Evolutionary conservation across 2,329 filamentous ascomycete species (phyloP).

Genomic region (Clarireedia monteithiana): DNA sequence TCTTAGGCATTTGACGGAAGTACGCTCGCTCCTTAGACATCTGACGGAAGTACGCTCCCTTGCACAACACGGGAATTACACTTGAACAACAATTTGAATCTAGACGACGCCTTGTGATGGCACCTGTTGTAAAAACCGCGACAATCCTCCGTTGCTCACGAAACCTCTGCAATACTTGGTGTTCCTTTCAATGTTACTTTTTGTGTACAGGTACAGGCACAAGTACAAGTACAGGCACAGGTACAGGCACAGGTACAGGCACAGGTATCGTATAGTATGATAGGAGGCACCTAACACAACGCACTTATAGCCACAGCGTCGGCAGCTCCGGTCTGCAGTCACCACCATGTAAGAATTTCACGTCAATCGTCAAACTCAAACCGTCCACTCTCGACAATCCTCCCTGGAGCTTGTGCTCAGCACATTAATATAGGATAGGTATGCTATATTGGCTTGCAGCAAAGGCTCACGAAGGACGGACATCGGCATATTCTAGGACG

Average conservation of each 20-base stretch:
- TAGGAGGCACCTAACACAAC: neutral
- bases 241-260: too few relatives aligned
- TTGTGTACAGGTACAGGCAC: neutral
- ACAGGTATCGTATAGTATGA: too few relatives aligned
- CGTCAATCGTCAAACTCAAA: neutral
- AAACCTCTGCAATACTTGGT: conserved; percentile 3
- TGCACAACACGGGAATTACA: neutral
- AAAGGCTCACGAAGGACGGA: conserved; percentile 7
- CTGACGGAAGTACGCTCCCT: neutral
- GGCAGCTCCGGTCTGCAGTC: conserved; percentile 4
- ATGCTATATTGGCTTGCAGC: conserved; percentile 4
- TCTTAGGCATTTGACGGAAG: neutral
- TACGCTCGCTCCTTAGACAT: neutral
- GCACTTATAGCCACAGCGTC: conserved; percentile 4
- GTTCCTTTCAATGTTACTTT: conserved; percentile 7
- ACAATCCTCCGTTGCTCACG: neutral
- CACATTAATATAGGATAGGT: conserved; percentile 1
- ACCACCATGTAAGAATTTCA: neutral
- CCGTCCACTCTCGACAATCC: neutral
- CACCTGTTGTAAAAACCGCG: neutral
- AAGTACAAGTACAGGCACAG: too few relatives aligned
- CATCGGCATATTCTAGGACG: neutral
- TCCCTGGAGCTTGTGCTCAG: neutral
- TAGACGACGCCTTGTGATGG: neutral
- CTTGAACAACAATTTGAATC: neutral